phyloP scores from a whole-genome alignment of 2,329 filamentous ascomycete species.

The Colletotrichum australisinense region DNA sequence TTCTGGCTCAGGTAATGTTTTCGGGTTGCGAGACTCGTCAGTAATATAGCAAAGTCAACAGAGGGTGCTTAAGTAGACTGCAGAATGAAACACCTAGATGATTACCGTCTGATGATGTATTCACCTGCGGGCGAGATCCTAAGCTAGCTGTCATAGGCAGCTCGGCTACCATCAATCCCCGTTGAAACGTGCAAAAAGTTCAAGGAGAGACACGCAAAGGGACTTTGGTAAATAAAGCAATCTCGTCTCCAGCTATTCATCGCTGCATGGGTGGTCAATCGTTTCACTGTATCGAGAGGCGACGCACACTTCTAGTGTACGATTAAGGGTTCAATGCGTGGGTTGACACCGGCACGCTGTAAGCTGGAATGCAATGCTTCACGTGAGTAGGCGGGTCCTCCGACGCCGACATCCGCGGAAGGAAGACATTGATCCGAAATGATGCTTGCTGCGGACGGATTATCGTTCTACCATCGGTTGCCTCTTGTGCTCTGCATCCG shows the following conservation, averaged over 20 bases:
- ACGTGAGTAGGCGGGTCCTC: neutral
- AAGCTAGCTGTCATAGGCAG: slow-evolving; percentile 7
- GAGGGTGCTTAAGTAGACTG: neutral
- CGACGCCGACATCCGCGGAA: neutral
- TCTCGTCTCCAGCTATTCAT: neutral
- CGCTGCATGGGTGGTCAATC: neutral
- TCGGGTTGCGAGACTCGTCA: neutral
- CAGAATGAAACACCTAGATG: neutral
- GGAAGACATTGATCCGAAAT: too few species aligned
- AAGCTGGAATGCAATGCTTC: neutral
- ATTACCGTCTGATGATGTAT: neutral
- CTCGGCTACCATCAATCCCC: neutral
- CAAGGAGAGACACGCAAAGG: neutral
- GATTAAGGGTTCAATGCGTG: neutral
- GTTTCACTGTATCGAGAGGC: neutral
- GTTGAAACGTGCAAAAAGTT: too few species aligned
- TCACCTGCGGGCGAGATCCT: neutral
- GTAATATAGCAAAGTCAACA: neutral
- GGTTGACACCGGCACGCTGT: neutral
- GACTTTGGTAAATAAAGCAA: neutral
- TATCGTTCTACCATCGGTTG: neutral
- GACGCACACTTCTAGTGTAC: neutral
- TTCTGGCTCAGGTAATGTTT: neutral
- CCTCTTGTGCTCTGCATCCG: neutral
- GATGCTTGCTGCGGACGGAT: neutral